Conservation (phyloP, 495 filamentous ascomycete genomes). For the Trichoderma virens region DNA sequence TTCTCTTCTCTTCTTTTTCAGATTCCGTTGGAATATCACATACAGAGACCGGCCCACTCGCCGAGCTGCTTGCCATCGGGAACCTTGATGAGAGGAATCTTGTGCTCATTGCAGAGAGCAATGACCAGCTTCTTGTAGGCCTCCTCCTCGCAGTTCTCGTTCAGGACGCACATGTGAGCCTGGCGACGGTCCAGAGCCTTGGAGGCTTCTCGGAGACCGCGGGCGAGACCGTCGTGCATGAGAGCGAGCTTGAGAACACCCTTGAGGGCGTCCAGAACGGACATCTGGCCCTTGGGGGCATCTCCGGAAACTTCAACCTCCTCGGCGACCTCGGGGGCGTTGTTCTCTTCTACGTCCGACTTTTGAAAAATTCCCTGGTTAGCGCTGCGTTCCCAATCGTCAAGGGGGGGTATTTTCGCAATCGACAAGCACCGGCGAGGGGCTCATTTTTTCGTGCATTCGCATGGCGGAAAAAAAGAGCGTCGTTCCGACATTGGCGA, state of each 20-base stretch:
- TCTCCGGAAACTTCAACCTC: conserved; percentile 90
- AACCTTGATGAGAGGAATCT: conserved; percentile 99
- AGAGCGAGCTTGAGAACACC: conserved; percentile 95
- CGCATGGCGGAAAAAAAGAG: not conserved
- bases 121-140: conserved; percentile 99
- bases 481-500: not conserved
- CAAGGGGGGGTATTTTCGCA: not conserved
- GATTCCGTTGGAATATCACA: conserved; percentile 32
- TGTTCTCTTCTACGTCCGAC: conserved; percentile 72
- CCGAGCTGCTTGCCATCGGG: conserved; percentile 98
- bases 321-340: conserved; percentile 65
- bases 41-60: conserved; percentile 99
- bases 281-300: conserved; percentile 86
- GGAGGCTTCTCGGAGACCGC: conserved; percentile 92
- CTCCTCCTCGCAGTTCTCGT: conserved; percentile 99
- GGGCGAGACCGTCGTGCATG: conserved; percentile 98
- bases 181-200: conserved; percentile 97
- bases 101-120: conserved; percentile 95
- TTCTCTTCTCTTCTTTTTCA: not conserved
- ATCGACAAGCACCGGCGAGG: not conserved
- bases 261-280: conserved; percentile 94
- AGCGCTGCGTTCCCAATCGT: not conserved
- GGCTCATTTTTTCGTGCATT: not conserved
- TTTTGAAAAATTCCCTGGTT: conserved; percentile 16
- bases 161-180: conserved; percentile 99